These are phyloP conservation scores for Gonapodya sp. DNA, from an alignment of 192 early-diverging fungal species.

Conservation along the genomic window DNA sequence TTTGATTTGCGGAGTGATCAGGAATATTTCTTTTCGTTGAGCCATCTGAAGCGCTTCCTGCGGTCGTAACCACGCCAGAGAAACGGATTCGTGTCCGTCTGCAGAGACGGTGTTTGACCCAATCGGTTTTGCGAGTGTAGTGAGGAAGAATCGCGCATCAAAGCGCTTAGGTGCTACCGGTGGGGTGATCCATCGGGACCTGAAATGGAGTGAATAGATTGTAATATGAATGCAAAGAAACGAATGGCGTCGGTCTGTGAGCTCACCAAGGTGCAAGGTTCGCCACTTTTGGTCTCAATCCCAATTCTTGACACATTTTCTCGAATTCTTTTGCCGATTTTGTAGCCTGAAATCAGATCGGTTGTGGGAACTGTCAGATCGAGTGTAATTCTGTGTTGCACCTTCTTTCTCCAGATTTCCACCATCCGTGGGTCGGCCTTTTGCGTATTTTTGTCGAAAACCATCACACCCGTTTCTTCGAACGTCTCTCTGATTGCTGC, in stretches of 20 bases:
- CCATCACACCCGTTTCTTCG: background rate
- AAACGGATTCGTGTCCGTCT: background rate
- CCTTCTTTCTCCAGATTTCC: background rate
- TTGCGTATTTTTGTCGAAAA: background rate
- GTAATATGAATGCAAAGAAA: background rate
- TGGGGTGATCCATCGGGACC: conserved; percentile 7
- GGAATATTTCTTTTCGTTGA: background rate
- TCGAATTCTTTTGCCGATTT: background rate
- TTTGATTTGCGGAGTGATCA: background rate
- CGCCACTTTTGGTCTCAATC: background rate
- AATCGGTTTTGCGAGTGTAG: background rate
- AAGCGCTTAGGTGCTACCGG: background rate
- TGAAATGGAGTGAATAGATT: background rate
- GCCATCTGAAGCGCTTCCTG: background rate
- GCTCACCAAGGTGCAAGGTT: background rate
- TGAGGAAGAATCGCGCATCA: conserved; percentile 6
- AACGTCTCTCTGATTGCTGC: background rate
- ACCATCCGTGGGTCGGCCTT: background rate
- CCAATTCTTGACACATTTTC: background rate
- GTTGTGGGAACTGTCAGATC: no score
- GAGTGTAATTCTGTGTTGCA: no score
- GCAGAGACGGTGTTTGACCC: background rate
- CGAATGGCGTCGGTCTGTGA: background rate
- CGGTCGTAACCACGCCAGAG: background rate
- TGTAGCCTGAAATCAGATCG: background rate